Conservation (phyloP, 306 rosid genomes). For the Cicer yamashitae region DNA sequence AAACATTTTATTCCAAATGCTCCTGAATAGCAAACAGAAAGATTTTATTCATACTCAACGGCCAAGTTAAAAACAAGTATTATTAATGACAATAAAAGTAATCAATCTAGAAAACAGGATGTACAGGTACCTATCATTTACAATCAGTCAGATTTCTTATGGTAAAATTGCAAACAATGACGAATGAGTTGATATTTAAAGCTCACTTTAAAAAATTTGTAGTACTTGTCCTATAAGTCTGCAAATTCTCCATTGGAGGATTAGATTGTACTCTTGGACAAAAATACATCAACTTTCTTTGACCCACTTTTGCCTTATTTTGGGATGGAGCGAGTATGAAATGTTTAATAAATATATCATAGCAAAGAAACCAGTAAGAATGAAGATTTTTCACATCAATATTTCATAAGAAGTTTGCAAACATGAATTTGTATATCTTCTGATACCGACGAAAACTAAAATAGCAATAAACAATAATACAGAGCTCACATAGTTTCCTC, state of each 20-base stretch:
- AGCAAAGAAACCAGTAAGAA: constrained; percentile 14
- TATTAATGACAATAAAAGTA: no score
- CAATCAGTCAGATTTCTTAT: neutral
- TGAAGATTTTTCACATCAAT: neutral
- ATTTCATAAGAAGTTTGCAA: neutral
- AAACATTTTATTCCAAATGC: constrained; percentile 2
- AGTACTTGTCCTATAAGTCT: neutral
- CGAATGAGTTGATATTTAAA: constrained; percentile 1
- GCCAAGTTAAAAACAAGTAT: neutral
- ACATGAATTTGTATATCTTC: constrained; percentile 1
- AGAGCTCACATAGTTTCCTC: constrained; percentile 25
- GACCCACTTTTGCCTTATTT: no score
- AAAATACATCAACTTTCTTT: no score
- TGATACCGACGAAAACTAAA: constrained; percentile 1
- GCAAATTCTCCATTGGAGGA: constrained; percentile 9
- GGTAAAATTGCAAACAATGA: constrained; percentile 28
- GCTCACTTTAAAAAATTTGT: neutral
- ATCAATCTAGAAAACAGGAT: neutral
- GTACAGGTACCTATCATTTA: constrained; percentile 10
- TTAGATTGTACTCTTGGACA: neutral
- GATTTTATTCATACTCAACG: neutral
- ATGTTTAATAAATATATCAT: neutral
- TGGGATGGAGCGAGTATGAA: neutral
- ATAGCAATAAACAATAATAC: constrained; percentile 2
- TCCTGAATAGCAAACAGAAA: neutral